Conservation (phyloP, 306 rosid genomes). For the cucumber (Cucumis sativus) region Cucumber_9930_V3 NC_026657.2:33665001-33665500, state of each 20-base stretch:
- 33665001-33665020: constrained; percentile 88
- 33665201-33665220: neutral
- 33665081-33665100: constrained; percentile 64
- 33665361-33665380: neutral
- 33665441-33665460: neutral
- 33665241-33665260: neutral
- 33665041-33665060: constrained; percentile 58
- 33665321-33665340: neutral
- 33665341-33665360: neutral
- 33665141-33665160: neutral
- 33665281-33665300: neutral
- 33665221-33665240: neutral
- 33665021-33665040: constrained; percentile 86
- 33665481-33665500: neutral
- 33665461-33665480: neutral
- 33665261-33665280: neutral
- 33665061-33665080: constrained; percentile 81
- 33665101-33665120: constrained; percentile 71
- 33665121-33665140: constrained; percentile 1
- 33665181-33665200: neutral
- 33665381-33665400: neutral
- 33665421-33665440: neutral
- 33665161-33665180: neutral
- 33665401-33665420: neutral
- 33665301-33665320: neutral